Evolutionary conservation across 306 rosid genomes (phyloP).

Genomic region (Begonia peltatifolia): DNA sequence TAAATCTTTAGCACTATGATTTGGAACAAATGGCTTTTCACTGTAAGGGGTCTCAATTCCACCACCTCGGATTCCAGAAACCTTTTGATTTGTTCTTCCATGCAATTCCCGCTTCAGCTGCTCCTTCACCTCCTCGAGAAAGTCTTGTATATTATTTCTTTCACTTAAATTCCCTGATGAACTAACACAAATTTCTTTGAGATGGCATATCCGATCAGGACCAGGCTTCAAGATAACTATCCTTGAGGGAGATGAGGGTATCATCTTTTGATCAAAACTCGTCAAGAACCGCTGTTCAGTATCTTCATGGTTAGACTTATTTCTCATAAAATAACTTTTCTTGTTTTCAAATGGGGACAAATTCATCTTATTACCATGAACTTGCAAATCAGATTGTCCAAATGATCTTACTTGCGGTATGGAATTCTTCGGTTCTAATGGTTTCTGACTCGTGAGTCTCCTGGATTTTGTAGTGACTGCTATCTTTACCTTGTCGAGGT

Average conservation of each 20-base stretch:
- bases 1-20: slow-evolving; percentile 52
- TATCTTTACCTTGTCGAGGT: slow-evolving; percentile 35
- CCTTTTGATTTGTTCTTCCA: slow-evolving; percentile 44
- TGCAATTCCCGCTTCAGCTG: slow-evolving; percentile 62
- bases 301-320: slow-evolving; percentile 25
- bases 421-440: slow-evolving; percentile 18
- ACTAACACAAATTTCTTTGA: slow-evolving; percentile 46
- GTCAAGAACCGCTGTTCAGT: too few species aligned
- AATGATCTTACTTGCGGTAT: slow-evolving; percentile 16
- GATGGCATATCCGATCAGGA: slow-evolving; percentile 44
- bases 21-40: slow-evolving; percentile 65
- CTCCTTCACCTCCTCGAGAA: slow-evolving; percentile 89
- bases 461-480: slow-evolving; percentile 20
- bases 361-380: slow-evolving; percentile 20
- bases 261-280: slow-evolving; percentile 30
- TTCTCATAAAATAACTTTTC: slow-evolving; percentile 32
- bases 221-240: slow-evolving; percentile 93
- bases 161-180: slow-evolving; percentile 44
- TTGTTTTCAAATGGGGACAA: slow-evolving; percentile 25
- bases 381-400: slow-evolving; percentile 14
- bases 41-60: slow-evolving; percentile 67
- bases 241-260: slow-evolving; percentile 42
- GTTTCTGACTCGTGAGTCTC: slow-evolving; percentile 23
- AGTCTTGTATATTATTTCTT: slow-evolving; percentile 68
- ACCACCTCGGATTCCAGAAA: slow-evolving; percentile 56